phyloP scores from a whole-genome alignment of 2,329 filamentous ascomycete species.

The Microdochium trichocladiopsis region DNA sequence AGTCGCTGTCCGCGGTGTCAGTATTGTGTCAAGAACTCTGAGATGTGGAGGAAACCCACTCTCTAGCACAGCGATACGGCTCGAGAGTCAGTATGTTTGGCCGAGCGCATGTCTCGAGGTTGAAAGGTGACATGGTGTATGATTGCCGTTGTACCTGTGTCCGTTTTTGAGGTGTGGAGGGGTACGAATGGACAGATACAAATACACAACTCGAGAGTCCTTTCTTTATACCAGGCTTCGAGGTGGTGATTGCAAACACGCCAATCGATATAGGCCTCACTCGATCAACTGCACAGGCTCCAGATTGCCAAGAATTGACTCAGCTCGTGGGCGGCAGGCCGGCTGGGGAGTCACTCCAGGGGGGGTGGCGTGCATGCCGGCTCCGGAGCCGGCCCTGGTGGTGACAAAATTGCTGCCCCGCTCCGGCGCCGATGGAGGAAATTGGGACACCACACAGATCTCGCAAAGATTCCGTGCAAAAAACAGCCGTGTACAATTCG shows the following conservation, averaged over 20 bases:
- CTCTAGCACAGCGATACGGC: slow-evolving; percentile 75
- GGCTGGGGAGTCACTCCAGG: background rate
- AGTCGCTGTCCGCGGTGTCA: slow-evolving; percentile 61
- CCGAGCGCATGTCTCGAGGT: slow-evolving; percentile 67
- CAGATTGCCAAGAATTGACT: background rate
- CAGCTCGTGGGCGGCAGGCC: background rate
- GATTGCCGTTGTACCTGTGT: background rate
- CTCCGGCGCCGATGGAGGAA: background rate
- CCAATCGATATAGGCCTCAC: too few relatives aligned
- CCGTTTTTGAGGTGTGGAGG: background rate
- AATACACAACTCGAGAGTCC: too few relatives aligned
- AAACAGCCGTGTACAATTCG: too few relatives aligned
- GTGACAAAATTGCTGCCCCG: background rate
- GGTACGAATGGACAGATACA: background rate
- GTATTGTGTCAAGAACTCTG: slow-evolving; percentile 3
- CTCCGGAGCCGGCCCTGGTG: background rate
- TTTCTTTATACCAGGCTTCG: too few relatives aligned
- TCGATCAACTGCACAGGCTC: too few relatives aligned
- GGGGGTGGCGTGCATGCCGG: background rate
- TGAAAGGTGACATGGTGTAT: slow-evolving; percentile 53
- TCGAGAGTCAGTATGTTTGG: slow-evolving; percentile 70
- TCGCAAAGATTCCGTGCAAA: too few relatives aligned
- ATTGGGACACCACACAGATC: too few relatives aligned
- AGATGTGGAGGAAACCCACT: slow-evolving; percentile 45
- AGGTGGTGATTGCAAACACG: too few relatives aligned